Evolutionary conservation across 225 moss, liverwort and hornwort species (phyloP).

Genomic region (Pleurozium schreberi): DNA sequence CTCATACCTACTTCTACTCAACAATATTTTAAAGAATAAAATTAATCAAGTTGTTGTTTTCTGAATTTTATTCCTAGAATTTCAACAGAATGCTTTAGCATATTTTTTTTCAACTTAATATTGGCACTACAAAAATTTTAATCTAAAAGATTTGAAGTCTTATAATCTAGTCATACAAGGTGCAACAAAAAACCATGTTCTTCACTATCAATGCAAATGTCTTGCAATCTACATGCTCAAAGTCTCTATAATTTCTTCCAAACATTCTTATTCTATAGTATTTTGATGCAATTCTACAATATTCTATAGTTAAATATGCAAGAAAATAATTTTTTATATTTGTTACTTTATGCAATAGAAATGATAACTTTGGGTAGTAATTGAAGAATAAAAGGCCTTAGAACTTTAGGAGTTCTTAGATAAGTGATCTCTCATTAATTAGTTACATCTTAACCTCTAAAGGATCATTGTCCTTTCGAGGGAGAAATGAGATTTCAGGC

Average conservation of each 20-base stretch:
- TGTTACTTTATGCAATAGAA: neutral
- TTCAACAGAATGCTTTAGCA: neutral
- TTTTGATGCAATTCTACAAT: neutral
- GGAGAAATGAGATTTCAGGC: no score
- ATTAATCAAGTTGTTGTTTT: neutral
- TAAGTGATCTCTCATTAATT: neutral
- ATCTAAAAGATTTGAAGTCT: neutral
- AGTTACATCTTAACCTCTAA: no score
- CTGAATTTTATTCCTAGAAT: neutral
- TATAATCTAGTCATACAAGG: neutral
- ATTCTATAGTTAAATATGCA: neutral
- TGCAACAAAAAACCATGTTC: neutral
- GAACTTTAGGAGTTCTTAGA: accelerated
- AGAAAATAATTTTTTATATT: neutral
- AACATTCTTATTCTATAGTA: neutral
- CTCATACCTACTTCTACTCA: neutral
- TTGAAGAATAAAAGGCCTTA: neutral
- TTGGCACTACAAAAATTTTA: neutral
- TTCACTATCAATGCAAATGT: neutral
- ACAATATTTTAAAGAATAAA: neutral
- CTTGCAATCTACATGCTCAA: neutral
- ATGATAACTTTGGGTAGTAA: neutral
- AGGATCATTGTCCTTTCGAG: no score
- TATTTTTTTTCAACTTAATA: neutral
- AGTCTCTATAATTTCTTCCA: neutral